These are phyloP conservation scores for Phoma sp. DNA, from an alignment of 2,329 filamentous ascomycete genomes.

Conservation along the genomic window DNA sequence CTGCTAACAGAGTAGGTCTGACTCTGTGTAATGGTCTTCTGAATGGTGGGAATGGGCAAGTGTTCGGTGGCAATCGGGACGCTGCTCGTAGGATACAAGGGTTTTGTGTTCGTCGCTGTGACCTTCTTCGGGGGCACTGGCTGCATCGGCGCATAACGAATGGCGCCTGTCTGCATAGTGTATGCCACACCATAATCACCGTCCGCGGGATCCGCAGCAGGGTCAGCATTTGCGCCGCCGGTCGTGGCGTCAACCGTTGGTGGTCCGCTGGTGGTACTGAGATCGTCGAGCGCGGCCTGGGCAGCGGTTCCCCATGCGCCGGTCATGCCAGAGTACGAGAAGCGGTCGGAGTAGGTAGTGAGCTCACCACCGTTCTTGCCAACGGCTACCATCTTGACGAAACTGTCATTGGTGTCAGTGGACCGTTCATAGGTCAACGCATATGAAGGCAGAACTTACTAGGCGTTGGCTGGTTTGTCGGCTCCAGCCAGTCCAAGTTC, in stretches of 20 bases:
- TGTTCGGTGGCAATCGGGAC: constrained; percentile 59
- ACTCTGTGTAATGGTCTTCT: constrained; percentile 59
- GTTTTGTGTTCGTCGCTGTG: constrained; percentile 57
- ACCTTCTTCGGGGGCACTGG: constrained; percentile 65
- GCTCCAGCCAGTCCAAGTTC: constrained; percentile 34
- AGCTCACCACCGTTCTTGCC: constrained; percentile 61
- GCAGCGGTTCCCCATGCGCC: constrained; percentile 60
- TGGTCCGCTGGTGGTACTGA: constrained; percentile 40
- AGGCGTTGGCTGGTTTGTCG: constrained; percentile 57
- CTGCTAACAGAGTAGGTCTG: constrained; percentile 59
- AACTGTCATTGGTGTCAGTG: constrained; percentile 23
- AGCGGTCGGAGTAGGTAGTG: constrained; percentile 67
- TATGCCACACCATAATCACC: constrained; percentile 56
- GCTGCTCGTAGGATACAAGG: constrained; percentile 62
- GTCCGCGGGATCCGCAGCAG: constrained; percentile 32
- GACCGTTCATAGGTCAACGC: too few species aligned
- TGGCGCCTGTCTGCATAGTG: constrained; percentile 61
- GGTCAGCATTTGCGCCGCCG: constrained; percentile 19
- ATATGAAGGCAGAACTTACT: constrained; percentile 50
- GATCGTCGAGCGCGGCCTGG: constrained; percentile 44
- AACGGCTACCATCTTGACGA: constrained; percentile 59
- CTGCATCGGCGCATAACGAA: constrained; percentile 67
- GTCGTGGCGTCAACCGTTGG: constrained; percentile 29
- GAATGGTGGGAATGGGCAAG: constrained; percentile 52
- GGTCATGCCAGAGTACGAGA: constrained; percentile 69